Evolutionary conservation across 768 basidiomycete genomes (phyloP).

Genomic region (Lentinus brumalis): DNA sequence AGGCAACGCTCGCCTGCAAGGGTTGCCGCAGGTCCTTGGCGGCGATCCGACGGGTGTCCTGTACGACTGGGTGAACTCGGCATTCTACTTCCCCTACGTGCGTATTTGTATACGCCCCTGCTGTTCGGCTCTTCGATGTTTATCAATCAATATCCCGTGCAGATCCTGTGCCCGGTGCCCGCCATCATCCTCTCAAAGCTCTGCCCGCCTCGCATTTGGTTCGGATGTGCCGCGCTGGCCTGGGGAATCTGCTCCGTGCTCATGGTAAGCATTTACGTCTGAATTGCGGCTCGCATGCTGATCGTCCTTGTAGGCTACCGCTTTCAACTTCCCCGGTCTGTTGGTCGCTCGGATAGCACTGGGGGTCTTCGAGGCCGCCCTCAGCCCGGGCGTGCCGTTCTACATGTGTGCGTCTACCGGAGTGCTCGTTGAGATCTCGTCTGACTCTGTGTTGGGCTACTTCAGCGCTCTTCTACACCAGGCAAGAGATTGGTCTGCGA

Average conservation of each 20-base stretch:
- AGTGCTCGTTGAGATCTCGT: no score
- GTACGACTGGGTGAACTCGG: constrained; percentile 78
- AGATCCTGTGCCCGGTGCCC: constrained; percentile 74
- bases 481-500: constrained; percentile 69
- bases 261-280: constrained; percentile 47
- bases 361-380: constrained; percentile 72
- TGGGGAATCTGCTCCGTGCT: constrained; percentile 77
- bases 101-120: constrained; percentile 23
- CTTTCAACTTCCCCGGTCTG: constrained; percentile 57
- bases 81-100: constrained; percentile 81
- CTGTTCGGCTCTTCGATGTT: no score
- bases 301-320: no score
- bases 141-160: no score
- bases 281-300: no score
- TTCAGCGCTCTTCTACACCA: constrained; percentile 81
- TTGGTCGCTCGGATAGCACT: constrained; percentile 56
- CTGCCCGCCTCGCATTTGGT: constrained; percentile 66
- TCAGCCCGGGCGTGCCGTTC: constrained; percentile 69
- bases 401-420: no score
- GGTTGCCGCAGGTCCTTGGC: constrained; percentile 58
- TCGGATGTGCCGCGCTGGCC: constrained; percentile 63
- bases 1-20: constrained; percentile 78
- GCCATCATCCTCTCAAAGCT: constrained; percentile 67
- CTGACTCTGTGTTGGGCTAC: constrained; percentile 70
- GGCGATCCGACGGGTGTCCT: constrained; percentile 68